phyloP scores from a whole-genome alignment of 805 yeast species.

The Saccharomycopsis amapae region DNA sequence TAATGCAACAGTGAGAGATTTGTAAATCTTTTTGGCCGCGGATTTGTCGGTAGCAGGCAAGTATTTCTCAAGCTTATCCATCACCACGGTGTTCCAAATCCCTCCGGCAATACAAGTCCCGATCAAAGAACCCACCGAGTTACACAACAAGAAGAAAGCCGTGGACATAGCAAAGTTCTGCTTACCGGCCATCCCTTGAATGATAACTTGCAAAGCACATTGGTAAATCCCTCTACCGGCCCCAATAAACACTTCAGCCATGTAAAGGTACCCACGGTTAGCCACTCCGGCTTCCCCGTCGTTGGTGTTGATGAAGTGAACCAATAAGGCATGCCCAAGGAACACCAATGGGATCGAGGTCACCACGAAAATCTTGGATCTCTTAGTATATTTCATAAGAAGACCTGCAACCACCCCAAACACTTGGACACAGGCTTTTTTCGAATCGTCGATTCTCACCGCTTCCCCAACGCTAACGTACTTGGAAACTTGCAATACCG shows the following conservation, averaged over 20 bases:
- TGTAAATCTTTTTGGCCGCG: constrained; percentile 26
- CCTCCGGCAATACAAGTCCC: constrained; percentile 28
- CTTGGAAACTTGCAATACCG: constrained; percentile 28
- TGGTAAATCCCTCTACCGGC: constrained; percentile 27
- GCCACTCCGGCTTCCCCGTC: constrained; percentile 18
- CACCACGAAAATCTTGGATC: constrained; percentile 25
- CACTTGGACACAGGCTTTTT: constrained; percentile 27
- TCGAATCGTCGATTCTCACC: constrained; percentile 28
- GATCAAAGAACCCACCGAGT: constrained; percentile 27
- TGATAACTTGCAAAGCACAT: constrained; percentile 25
- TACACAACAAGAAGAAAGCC: constrained; percentile 28
- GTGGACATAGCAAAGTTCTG: constrained; percentile 29
- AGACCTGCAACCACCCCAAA: constrained; percentile 27
- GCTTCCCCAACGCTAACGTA: constrained; percentile 28
- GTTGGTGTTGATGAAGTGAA: constrained; percentile 24
- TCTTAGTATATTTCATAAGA: constrained; percentile 27
- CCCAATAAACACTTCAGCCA: constrained; percentile 27
- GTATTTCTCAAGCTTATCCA: constrained; percentile 22
- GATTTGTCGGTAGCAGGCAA: constrained; percentile 24
- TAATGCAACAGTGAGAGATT: constrained; percentile 25
- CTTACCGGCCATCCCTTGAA: constrained; percentile 28
- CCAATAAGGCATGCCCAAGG: constrained; percentile 27
- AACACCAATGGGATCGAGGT: constrained; percentile 25
- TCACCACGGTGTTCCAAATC: constrained; percentile 26
- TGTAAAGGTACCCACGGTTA: constrained; percentile 21